A percentile compares a stretch with the other conserved stretches of the same genome.
These are phyloP conservation scores for Vigna unguiculata DNA, from an alignment of 306 rosid species.

Conservation along the genomic window DNA sequence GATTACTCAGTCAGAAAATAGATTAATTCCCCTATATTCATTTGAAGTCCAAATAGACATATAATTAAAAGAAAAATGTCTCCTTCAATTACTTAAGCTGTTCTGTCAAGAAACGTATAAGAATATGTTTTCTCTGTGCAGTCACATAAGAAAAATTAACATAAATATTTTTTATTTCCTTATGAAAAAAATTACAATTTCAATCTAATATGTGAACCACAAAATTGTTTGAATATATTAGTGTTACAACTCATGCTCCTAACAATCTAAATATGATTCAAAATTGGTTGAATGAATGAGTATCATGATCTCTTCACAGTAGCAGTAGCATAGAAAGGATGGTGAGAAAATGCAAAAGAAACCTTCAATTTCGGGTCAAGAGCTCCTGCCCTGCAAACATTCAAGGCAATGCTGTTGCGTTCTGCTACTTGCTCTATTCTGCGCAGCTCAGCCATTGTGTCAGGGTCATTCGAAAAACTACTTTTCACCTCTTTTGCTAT, in stretches of 20 bases:
- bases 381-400: conserved; percentile 68
- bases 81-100: no score
- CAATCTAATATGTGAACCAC: conserved; percentile 51
- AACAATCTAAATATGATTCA: conserved; percentile 50
- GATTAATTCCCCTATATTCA: no score
- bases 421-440: conserved; percentile 92
- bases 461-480: conserved; percentile 76
- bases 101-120: not conserved
- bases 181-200: conserved; percentile 53
- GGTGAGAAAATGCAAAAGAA: conserved; percentile 80
- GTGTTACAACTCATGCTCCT: conserved; percentile 57
- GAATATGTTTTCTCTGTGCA: not conserved
- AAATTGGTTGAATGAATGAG: conserved; percentile 61
- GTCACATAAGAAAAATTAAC: conserved; percentile 9
- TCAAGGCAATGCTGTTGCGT: conserved; percentile 87
- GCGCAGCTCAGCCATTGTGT: conserved; percentile 76
- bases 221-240: conserved; percentile 45
- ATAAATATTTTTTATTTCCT: conserved; percentile 43
- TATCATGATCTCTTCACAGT: conserved; percentile 84
- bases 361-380: conserved; percentile 77
- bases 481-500: conserved; percentile 81
- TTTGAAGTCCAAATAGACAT: no score
- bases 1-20: no score
- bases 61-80: no score
- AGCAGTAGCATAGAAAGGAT: conserved; percentile 87